A percentile compares a stretch with the other conserved stretches of the same genome.
phyloP scores from a whole-genome alignment of 2,329 filamentous ascomycete species.

The Orbilia blumenaviensis region DNA sequence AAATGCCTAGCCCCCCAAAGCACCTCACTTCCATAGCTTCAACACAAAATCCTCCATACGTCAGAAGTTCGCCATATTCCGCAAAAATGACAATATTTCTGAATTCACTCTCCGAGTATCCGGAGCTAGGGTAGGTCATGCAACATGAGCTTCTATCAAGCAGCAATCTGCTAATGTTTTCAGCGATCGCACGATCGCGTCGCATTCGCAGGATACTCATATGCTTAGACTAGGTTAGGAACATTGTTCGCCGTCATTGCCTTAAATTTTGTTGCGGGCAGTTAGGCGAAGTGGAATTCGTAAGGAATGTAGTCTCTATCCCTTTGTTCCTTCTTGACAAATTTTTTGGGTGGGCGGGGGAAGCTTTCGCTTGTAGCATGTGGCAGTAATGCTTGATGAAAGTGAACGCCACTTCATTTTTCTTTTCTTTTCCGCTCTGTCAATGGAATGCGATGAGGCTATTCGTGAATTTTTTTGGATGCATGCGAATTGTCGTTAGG shows the following conservation, averaged over 20 bases:
- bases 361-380: constrained; percentile 2
- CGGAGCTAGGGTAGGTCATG: background rate
- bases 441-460: background rate
- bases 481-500: background rate
- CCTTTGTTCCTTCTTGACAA: background rate
- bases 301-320: background rate
- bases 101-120: background rate
- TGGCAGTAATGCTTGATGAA: background rate
- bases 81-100: background rate
- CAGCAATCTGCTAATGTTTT: background rate
- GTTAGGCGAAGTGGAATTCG: background rate
- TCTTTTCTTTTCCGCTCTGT: background rate
- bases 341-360: no score
- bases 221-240: background rate
- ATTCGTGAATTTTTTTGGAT: background rate
- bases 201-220: background rate
- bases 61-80: background rate
- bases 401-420: background rate
- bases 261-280: background rate
- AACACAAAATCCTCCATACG: background rate
- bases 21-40: constrained; percentile 4
- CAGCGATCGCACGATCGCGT: background rate
- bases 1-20: background rate
- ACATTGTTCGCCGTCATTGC: background rate
- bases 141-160: background rate